phyloP scores from a whole-genome alignment of 2,329 filamentous ascomycete species.

The Spiromastix sp. region DNA sequence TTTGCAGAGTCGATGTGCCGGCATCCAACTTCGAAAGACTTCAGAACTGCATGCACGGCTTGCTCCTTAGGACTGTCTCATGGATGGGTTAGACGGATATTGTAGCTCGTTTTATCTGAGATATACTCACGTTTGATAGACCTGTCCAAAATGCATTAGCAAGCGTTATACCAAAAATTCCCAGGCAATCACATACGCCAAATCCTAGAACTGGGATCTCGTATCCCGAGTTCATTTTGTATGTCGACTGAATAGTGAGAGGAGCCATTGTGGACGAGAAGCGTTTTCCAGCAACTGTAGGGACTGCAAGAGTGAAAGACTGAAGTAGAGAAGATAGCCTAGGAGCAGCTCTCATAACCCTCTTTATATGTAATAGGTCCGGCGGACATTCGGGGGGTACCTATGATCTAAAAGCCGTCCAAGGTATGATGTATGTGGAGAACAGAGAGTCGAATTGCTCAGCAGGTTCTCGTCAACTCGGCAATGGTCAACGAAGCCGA shows the following conservation, averaged over 20 bases:
- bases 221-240: slow-evolving; percentile 47
- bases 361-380: neutral
- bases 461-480: too few relatives aligned
- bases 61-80: slow-evolving; percentile 43
- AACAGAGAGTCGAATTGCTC: too few relatives aligned
- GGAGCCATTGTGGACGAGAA: slow-evolving; percentile 14
- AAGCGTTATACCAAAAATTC: too few relatives aligned
- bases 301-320: neutral
- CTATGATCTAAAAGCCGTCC: neutral
- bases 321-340: neutral
- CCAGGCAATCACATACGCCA: slow-evolving; percentile 26
- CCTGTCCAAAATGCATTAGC: slow-evolving; percentile 17
- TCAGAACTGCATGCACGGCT: slow-evolving; percentile 47
- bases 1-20: slow-evolving; percentile 47
- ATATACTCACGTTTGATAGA: slow-evolving; percentile 32
- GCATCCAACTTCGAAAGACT: slow-evolving; percentile 47
- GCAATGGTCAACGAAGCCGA: too few relatives aligned
- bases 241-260: slow-evolving; percentile 24
- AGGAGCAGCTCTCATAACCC: neutral
- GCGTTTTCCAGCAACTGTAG: neutral
- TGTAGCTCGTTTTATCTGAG: neutral
- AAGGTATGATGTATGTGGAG: too few relatives aligned
- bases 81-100: neutral
- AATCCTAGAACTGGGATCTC: slow-evolving; percentile 49
- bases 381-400: too few relatives aligned